Conservation (phyloP, 1,284 basidiomycete genomes). For the Ganoderma lingzhi region DNA sequence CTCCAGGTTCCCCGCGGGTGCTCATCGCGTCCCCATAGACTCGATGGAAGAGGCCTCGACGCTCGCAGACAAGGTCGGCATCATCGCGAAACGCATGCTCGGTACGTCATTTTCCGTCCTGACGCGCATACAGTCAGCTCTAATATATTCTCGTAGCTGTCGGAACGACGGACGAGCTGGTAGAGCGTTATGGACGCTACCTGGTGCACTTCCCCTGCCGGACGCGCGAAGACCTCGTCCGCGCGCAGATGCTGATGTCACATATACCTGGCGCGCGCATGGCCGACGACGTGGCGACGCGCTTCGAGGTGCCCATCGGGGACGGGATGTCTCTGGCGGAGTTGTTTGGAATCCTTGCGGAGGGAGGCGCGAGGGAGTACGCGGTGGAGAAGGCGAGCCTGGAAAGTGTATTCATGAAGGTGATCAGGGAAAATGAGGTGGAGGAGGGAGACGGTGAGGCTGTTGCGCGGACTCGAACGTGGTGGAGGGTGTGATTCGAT, state of each 20-base stretch:
- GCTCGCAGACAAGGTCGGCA: slow-evolving; percentile 76
- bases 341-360: slow-evolving; percentile 63
- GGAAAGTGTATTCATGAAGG: slow-evolving; percentile 79
- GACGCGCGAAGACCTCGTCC: slow-evolving; percentile 62
- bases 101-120: slow-evolving; percentile 48
- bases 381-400: slow-evolving; percentile 73
- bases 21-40: slow-evolving; percentile 48
- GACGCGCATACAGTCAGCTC: not conserved
- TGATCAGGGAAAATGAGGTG: slow-evolving; percentile 72
- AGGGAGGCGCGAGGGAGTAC: slow-evolving; percentile 61
- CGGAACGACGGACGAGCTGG: slow-evolving; percentile 72
- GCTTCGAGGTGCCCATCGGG: slow-evolving; percentile 77
- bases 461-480: slow-evolving; percentile 13
- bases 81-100: slow-evolving; percentile 72
- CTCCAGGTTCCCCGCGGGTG: too few species aligned
- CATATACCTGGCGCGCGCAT: slow-evolving; percentile 69
- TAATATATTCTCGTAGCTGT: slow-evolving; percentile 51
- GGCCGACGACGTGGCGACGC: slow-evolving; percentile 80
- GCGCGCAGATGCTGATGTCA: slow-evolving; percentile 67
- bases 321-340: slow-evolving; percentile 56
- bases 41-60: slow-evolving; percentile 88
- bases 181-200: slow-evolving; percentile 75
- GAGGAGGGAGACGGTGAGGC: slow-evolving; percentile 49
- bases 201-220: slow-evolving; percentile 81
- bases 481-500: slow-evolving; percentile 37